These are phyloP conservation scores for Dianthus caryophyllus DNA, from an alignment of 148 eudicot genomes.

Conservation along the genomic window DNA sequence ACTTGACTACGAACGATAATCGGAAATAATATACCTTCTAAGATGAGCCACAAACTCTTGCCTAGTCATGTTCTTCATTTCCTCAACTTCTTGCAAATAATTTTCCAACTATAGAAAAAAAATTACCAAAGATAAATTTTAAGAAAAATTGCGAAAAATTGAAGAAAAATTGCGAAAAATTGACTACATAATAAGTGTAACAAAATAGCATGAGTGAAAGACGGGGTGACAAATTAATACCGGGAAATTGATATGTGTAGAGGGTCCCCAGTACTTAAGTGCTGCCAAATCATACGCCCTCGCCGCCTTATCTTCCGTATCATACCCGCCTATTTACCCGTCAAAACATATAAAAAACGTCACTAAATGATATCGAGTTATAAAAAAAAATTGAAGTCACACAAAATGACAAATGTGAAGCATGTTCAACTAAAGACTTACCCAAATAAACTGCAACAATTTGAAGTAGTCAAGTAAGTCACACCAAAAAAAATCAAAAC, in stretches of 20 bases:
- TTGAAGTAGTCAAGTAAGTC: slow-evolving; percentile 4
- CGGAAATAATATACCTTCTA: slow-evolving; percentile 42
- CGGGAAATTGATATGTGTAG: slow-evolving; percentile 86
- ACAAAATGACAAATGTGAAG: slow-evolving; percentile 13
- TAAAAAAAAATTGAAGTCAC: background rate
- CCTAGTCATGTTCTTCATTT: slow-evolving; percentile 90
- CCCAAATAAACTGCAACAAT: slow-evolving; percentile 71
- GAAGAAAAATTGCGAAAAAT: no score
- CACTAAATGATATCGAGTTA: background rate
- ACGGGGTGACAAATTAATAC: slow-evolving; percentile 25
- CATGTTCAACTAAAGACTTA: slow-evolving; percentile 38
- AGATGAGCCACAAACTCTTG: slow-evolving; percentile 98
- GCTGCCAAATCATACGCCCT: slow-evolving; percentile 92
- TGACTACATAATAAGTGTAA: no score
- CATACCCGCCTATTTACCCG: slow-evolving; percentile 67
- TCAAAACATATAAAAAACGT: background rate
- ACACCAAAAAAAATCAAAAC: slow-evolving; percentile 9
- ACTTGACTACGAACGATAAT: background rate
- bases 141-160: no score
- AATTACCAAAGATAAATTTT: no score
- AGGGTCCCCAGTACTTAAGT: slow-evolving; percentile 92
- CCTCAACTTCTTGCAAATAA: slow-evolving; percentile 76
- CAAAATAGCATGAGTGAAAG: background rate
- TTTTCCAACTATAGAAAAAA: slow-evolving; percentile 94
- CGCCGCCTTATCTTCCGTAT: slow-evolving; percentile 91